Evolutionary conservation across 306 rosid species (phyloP).

Genomic region (Ormosia semicastrata): DNA sequence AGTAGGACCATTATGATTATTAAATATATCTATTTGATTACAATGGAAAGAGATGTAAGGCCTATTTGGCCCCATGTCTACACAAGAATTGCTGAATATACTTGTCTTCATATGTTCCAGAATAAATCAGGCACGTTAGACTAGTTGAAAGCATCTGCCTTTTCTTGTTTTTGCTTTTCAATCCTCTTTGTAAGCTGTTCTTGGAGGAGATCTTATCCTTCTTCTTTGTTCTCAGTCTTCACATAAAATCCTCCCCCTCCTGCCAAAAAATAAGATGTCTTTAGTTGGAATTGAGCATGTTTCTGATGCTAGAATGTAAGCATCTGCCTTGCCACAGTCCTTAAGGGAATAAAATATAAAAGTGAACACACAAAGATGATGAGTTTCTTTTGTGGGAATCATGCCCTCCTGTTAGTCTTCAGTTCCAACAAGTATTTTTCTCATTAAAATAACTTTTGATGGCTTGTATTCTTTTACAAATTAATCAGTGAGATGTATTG

Average conservation of each 20-base stretch:
- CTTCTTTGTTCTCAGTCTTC: background rate
- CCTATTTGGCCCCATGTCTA: slow-evolving; percentile 14
- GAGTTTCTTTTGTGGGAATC: background rate
- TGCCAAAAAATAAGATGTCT: background rate
- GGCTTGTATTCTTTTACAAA: too few relatives aligned
- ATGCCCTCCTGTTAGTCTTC: too few relatives aligned
- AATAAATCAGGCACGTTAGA: background rate
- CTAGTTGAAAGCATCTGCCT: background rate
- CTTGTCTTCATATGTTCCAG: background rate
- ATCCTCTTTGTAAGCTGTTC: background rate
- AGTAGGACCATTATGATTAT: background rate
- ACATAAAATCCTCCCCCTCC: background rate
- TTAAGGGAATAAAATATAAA: background rate
- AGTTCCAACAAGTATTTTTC: background rate
- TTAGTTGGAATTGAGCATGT: background rate
- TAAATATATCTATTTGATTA: slow-evolving; percentile 16
- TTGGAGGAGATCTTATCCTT: background rate
- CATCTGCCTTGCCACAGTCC: background rate
- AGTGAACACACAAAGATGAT: background rate
- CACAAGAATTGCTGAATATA: background rate
- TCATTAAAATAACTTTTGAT: background rate
- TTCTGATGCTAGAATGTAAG: slow-evolving; percentile 5
- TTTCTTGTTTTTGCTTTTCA: background rate
- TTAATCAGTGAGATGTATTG: too few relatives aligned
- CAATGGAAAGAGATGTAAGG: background rate